Evolutionary conservation across 306 rosid species (phyloP).

Genomic region (Cucumis sativus): Cucumber_9930_V3 NC_026661.2:18165001-18165500

Average conservation of each 20-base stretch:
- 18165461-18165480: conserved; percentile 35
- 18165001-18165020: neutral
- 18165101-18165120: conserved; percentile 67
- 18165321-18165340: neutral
- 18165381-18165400: conserved; percentile 38
- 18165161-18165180: conserved; percentile 40
- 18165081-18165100: conserved; percentile 37
- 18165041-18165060: neutral
- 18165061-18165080: neutral
- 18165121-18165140: conserved; percentile 53
- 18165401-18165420: conserved; percentile 47
- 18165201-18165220: conserved; percentile 45
- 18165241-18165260: neutral
- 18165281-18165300: neutral
- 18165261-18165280: neutral
- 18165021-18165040: neutral
- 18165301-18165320: neutral
- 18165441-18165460: conserved; percentile 39
- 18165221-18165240: conserved; percentile 3
- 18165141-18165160: conserved; percentile 34
- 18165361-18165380: conserved; percentile 35
- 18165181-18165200: conserved; percentile 32
- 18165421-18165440: conserved; percentile 49
- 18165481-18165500: conserved; percentile 1
- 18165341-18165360: neutral